Evolutionary conservation across 2,329 filamentous ascomycete genomes (phyloP), one percentile per base, ranked within the genome.

Genomic region (Lecanosticta acicola): DNA sequence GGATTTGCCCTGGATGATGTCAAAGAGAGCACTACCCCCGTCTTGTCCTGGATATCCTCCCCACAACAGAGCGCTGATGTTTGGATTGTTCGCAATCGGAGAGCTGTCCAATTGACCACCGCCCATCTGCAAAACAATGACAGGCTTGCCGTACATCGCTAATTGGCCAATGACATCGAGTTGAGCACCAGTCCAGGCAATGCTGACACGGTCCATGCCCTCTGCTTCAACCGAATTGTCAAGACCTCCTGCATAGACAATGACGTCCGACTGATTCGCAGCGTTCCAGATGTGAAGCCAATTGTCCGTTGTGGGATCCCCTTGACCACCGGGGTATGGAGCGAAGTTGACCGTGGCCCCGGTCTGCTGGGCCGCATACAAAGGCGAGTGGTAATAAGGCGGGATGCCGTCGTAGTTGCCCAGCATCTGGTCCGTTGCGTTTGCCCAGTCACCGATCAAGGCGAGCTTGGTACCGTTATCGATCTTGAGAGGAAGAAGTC

Each of bases 11-110:
- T 69, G 73, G 24, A 82, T 55, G 43, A 81, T 66, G 46, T 80
- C 70, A 39, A 80, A 63, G 9, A 81, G 57, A 0, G 78, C 79
- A 7, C 64, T 62, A 2, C 79, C 79, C 10, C 79, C 79, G 32
- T 74, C 73, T 60, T 82, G 78, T 1, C 79, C 78, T 0, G 79
- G 79, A 46, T 79, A 81, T 0, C 78, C 76, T 0, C 68, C 75
- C 79, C 79, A 81, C 0, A 82, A 54, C 0, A 82, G 58, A 0
- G 75, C 70, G 20, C 67, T 71, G 46, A 81, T 69, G 44, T 73
- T 73, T 1, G 63, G 51, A 43, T 77, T 73, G 3, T 60, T 62
- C 4, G 74, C 58, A 3, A 81, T 57, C 2, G 75, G 68, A 0
- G 71, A 67, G 46, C 71, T 71, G 56, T 82, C 79, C 16, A 81